Conservation (phyloP, 768 basidiomycete genomes). For the Suillus weaverae region DNA sequence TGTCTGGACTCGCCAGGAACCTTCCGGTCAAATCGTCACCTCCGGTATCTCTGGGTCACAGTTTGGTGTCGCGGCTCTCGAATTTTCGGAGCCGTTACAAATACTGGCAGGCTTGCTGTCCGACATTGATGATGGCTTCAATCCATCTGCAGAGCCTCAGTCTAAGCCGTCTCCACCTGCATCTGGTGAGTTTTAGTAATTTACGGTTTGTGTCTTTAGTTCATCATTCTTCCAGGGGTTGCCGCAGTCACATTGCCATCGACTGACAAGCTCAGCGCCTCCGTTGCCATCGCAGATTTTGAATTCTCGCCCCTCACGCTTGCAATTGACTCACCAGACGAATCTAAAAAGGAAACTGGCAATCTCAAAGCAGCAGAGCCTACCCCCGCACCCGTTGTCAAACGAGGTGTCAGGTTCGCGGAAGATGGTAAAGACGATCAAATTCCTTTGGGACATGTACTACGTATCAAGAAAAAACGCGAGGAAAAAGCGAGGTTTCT, state of each 20-base stretch:
- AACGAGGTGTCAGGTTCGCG: conserved; percentile 63
- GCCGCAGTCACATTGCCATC: conserved; percentile 7
- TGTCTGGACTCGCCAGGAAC: conserved; percentile 49
- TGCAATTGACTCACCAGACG: conserved; percentile 2
- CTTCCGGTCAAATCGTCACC: conserved; percentile 34
- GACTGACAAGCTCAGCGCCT: neutral
- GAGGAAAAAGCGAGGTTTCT: conserved; percentile 73
- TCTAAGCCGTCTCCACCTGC: conserved; percentile 16
- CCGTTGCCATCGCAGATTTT: neutral
- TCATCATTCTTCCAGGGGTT: conserved; percentile 6
- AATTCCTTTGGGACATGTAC: conserved; percentile 67
- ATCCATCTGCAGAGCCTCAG: conserved; percentile 17
- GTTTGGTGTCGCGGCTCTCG: conserved; percentile 67
- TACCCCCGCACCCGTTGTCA: conserved; percentile 21
- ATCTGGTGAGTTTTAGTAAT: conserved; percentile 18
- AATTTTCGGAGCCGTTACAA: conserved; percentile 69
- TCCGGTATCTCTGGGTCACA: conserved; percentile 47
- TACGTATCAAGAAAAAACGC: conserved; percentile 69
- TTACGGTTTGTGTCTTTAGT: conserved; percentile 6
- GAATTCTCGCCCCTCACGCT: neutral
- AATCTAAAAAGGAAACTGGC: conserved; percentile 5
- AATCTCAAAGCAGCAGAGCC: conserved; percentile 5
- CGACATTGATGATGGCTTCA: conserved; percentile 20
- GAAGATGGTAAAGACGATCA: conserved; percentile 65
- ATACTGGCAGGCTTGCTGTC: conserved; percentile 52